Percentiles rank a stretch among this genome's conserved stretches.
Evolutionary conservation across 805 yeast genomes (phyloP).

Genomic region (Hanseniaspora opuntiae): DNA sequence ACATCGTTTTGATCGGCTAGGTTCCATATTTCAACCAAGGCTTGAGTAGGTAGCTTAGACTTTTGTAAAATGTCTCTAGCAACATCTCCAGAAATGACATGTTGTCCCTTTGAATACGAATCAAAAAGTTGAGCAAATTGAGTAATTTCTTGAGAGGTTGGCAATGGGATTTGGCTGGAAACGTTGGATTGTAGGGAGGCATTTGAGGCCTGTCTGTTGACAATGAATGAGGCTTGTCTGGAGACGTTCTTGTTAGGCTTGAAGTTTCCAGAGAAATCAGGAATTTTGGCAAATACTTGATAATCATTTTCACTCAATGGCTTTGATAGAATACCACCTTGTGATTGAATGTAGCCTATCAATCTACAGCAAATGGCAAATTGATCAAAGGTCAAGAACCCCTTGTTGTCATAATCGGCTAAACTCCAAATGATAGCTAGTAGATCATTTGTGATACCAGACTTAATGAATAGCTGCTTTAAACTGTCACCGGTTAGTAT

Average conservation of each 20-base stretch:
- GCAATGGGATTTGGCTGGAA: conserved; percentile 31
- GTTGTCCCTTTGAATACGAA: conserved; percentile 39
- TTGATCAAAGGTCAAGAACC: conserved; percentile 66
- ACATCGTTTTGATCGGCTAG: conserved; percentile 63
- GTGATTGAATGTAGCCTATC: conserved; percentile 66
- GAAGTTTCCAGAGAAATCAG: conserved; percentile 39
- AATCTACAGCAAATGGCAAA: conserved; percentile 79
- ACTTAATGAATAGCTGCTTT: conserved; percentile 67
- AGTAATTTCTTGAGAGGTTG: conserved; percentile 44
- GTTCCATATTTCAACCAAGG: conserved; percentile 78
- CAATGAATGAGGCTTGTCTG: conserved; percentile 12
- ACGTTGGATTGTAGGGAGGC: conserved; percentile 10
- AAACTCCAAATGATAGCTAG: conserved; percentile 89
- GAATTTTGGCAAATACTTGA: conserved; percentile 21
- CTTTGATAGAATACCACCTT: conserved; percentile 35
- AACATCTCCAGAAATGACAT: conserved; percentile 53
- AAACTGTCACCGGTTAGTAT: conserved; percentile 80
- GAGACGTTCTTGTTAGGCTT: conserved; percentile 46
- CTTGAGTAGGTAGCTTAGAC: conserved; percentile 67
- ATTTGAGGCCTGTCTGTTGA: conserved; percentile 12
- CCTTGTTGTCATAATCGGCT: conserved; percentile 81
- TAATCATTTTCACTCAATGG: conserved; percentile 35
- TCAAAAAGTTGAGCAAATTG: conserved; percentile 62
- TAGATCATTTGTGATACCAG: conserved; percentile 63
- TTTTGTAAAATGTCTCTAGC: conserved; percentile 81